phyloP scores from a whole-genome alignment of 2,329 filamentous ascomycete genomes.

The Fusarium sp. region DNA sequence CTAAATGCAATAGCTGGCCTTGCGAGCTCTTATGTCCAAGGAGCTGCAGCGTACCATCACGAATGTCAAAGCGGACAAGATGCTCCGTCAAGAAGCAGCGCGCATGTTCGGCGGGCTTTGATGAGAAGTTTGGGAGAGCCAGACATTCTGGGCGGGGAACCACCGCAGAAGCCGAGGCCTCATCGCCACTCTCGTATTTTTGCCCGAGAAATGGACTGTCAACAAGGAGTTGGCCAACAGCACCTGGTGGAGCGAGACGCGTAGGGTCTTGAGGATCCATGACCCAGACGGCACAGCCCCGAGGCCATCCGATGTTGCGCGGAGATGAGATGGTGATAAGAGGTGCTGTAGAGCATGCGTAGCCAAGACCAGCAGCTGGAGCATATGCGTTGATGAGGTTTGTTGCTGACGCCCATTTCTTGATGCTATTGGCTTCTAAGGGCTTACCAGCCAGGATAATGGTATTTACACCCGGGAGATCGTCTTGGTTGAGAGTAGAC shows the following conservation, averaged over 20 bases:
- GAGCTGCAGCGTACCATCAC: neutral
- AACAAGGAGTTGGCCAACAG: slow-evolving; percentile 14
- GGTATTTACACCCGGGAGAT: neutral
- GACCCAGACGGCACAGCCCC: slow-evolving; percentile 22
- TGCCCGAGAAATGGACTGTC: slow-evolving; percentile 6
- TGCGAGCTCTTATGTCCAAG: neutral
- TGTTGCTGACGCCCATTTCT: neutral
- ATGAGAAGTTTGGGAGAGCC: neutral
- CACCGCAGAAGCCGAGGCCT: neutral
- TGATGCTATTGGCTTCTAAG: neutral
- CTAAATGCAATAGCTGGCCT: neutral
- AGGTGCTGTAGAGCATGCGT: slow-evolving; percentile 10
- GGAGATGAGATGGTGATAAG: neutral
- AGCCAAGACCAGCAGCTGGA: neutral
- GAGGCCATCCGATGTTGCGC: slow-evolving; percentile 19
- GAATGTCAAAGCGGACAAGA: neutral
- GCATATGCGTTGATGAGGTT: slow-evolving; percentile 1
- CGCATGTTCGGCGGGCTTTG: neutral
- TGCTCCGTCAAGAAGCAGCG: neutral
- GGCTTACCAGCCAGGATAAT: neutral
- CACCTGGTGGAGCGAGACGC: slow-evolving; percentile 17
- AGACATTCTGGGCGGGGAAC: neutral
- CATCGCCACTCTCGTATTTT: neutral
- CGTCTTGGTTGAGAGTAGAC: neutral
- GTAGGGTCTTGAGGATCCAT: slow-evolving; percentile 19